Base-by-base conservation (phyloP, 768 basidiomycete genomes). In the Mycena vulgaris region DNA sequence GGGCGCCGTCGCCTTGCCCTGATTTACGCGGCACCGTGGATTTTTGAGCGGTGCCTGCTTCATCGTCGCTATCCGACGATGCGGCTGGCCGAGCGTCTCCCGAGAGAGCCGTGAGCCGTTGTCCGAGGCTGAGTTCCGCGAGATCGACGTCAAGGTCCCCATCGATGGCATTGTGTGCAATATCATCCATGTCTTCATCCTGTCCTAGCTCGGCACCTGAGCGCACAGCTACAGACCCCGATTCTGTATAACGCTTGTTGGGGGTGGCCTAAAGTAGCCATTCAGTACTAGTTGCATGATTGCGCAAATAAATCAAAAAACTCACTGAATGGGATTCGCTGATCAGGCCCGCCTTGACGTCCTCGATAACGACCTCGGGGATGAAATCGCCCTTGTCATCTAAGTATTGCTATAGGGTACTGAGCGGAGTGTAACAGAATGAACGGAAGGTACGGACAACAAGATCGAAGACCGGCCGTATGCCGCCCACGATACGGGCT, bases 81-180 rank as follows among this genome's bases (percentile, higher is more conserved):
- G 78, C 74, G 7, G 79, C 79, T 40, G 68, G 80, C 42, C 79
- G 80, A 23, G 80, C 79, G n/a, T 82, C 87, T 49, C 91, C 90
- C 33, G 89, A 87, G 23, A 95, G 80, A 21, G 93, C 93, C 1
- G 93, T 92, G 60, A 98, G 84, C 17, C 96, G 89, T 81, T 99
- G 95, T 6, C 97, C 97, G 5, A 99, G 88, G 45, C 94, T 95
- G 17, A 97, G 87, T 80, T 99, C 97, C 2, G 96, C 96, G 57
- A 96, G 85, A 78, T 97, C 90, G 13, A 92, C 90, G 71, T 95
- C 93, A 13, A 96, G 86, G 39, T 89, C 81, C 31, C 94, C 93
- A 28, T 94, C 92, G 5, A 89, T 77, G 68, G 89, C 84, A 35
- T 81, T 84, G 35, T 81, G 76, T 19, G 83, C 81, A 5, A 85